Evolutionary conservation across 2,329 filamentous ascomycete genomes (phyloP), one percentile per base, ranked within the genome.

Genomic region (Calonectria crousiana): DNA sequence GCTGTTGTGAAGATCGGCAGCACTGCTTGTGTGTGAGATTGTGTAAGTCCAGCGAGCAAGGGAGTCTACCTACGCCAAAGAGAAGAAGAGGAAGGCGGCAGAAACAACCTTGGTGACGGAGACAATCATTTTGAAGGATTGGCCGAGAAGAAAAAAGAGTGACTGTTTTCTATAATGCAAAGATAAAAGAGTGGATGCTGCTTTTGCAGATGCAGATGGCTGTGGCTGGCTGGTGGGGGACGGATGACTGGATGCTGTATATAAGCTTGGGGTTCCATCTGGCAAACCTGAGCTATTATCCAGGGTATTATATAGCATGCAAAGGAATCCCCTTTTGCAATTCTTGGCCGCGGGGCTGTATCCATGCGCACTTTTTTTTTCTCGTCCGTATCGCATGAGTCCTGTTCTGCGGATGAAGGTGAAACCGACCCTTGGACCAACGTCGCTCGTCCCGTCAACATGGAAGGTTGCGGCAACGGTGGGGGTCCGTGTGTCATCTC

Each of bases 1-100:
- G 36, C 65, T 77, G 9, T 74, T 38, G 53, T 79, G 78, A 10
- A 79, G 78, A 0, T 75, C 68, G 1, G 78, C 78, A 14, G 78
- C 68, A 2, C 78, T 79, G 8, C 34, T 0, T 0, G 4, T 0
- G 0, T 52, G 44, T 78, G 20, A 78, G 53, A 8, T 8, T 23
- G 13, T 28, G 51, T 28, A 56, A 56, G 16, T 23, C 1, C 1
- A 38, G 18, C 4, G 2, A 2, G 2, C 10, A 4, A 18, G 4
- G 20, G 6, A 11, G 28, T 23, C 9, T 1, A 30, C 76, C 76
- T 78, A 78, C 77, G 66, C 77, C 4, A 65, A 56, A 6, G 77
- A 34, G 30, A 60, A 47, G 26, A 78, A 69, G 28, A 78, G 13
- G 38, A 78, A 69, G 26, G 30, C 62, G 18, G 66, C 66, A 16